A percentile compares a stretch with the other conserved stretches of the same genome.
These are phyloP conservation scores for Chiua virens DNA, from an alignment of 768 basidiomycete species.

Conservation along the genomic window DNA sequence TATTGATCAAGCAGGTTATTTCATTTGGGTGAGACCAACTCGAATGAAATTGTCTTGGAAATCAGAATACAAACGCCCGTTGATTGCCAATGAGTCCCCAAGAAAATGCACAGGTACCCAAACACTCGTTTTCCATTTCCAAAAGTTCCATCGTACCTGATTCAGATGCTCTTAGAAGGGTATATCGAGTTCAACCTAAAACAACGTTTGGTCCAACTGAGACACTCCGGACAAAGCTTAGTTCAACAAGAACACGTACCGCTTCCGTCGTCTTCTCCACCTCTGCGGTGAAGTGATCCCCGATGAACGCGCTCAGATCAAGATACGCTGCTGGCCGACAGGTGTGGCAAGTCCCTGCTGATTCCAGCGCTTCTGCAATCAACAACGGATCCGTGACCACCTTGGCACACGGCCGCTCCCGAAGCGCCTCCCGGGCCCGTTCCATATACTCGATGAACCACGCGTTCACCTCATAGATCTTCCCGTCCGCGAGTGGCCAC, in stretches of 20 bases:
- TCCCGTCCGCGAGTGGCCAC: conserved; percentile 35
- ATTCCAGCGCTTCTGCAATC: conserved; percentile 32
- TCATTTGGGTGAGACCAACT: too few relatives aligned
- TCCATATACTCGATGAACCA: conserved; percentile 39
- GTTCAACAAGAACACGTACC: conserved; percentile 18
- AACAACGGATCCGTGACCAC: conserved; percentile 30
- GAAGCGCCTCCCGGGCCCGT: conserved; percentile 28
- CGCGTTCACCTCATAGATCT: conserved; percentile 35
- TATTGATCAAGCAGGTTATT: too few relatives aligned
- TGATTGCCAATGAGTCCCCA: not conserved
- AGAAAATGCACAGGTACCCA: conserved; percentile 6
- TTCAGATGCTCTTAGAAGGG: conserved; percentile 17
- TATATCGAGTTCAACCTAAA: conserved; percentile 34
- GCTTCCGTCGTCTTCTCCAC: conserved; percentile 30
- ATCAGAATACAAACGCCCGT: not conserved
- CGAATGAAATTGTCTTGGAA: not conserved
- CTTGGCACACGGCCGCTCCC: conserved; percentile 33
- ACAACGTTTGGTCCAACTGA: conserved; percentile 6
- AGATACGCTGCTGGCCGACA: conserved; percentile 32
- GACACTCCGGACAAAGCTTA: conserved; percentile 1
- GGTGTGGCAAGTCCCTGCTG: conserved; percentile 25
- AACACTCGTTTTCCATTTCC: not conserved
- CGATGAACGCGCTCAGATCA: conserved; percentile 33
- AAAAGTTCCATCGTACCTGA: not conserved
- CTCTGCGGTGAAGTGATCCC: conserved; percentile 29